Evolutionary conservation across 495 filamentous ascomycete species (phyloP), one percentile per base, ranked within the genome.

Genomic region (Neurospora sp.): DNA sequence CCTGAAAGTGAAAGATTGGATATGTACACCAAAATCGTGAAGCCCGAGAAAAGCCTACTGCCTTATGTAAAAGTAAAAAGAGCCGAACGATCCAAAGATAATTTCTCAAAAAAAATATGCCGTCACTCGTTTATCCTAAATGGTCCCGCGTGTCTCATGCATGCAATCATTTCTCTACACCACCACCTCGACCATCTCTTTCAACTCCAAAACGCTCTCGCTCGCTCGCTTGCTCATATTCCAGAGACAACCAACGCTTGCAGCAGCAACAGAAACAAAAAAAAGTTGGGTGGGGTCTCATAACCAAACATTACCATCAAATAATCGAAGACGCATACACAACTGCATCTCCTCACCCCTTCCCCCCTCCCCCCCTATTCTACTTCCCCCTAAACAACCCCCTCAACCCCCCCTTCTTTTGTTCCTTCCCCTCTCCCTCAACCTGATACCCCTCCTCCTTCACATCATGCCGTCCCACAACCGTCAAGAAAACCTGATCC

Each of bases 401-500:
- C 38, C 42, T 69, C 73, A 66, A 69, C 78, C 76, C 75, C 73
- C 41, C 62, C 74, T 73, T 77, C 75, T 72, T 75, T 76, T 82
- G 81, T 76, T 5, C 35, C 35, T 5, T 5, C 35, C 35, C 35
- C 35, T 77, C 77, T 72, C 80, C 80, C 69, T 81, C 77, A 69
- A 82, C 80, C 37, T 81, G 80, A 72, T 89, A 91, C 72, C 92
- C 91, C 83, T 95, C 93, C 81, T 96, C 94, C 71, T 86, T 81
- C 3, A 96, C 88, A 81, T 93, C 88, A 79, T 95, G 91, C 79
- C 87, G 86, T 20, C 89, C 88, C 0, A 96, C 92, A 74, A 96
- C 93, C 46, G 83, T 88, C 83, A 97, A 82, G 81, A 97, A 97
- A 1, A 96, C 93, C 83, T 96, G 91, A 81, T 96, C 94, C 73